These are phyloP conservation scores for Candida tammaniensis DNA, from an alignment of 805 yeast species.

Conservation along the genomic window DNA sequence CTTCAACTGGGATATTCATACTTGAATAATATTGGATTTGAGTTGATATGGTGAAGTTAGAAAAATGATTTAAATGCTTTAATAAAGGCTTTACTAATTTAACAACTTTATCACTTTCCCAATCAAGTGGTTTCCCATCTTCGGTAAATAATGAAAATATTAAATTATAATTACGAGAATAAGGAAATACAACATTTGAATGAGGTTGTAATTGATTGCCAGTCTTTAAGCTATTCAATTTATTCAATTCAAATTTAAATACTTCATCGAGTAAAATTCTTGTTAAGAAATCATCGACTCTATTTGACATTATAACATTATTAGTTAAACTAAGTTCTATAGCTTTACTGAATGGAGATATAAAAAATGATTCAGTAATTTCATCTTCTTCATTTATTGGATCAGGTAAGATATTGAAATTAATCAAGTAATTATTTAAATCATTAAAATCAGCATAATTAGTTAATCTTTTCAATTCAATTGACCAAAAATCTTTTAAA, in stretches of 20 bases:
- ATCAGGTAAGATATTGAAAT: slow-evolving; percentile 18
- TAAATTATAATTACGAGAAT: slow-evolving; percentile 68
- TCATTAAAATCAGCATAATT: slow-evolving; percentile 18
- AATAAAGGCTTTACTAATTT: slow-evolving; percentile 57
- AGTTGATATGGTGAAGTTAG: slow-evolving; percentile 74
- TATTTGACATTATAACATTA: slow-evolving; percentile 18
- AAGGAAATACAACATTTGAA: slow-evolving; percentile 45
- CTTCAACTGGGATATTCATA: slow-evolving; percentile 23
- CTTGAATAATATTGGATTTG: slow-evolving; percentile 71
- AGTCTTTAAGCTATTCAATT: slow-evolving; percentile 15
- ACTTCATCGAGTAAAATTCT: slow-evolving; percentile 35
- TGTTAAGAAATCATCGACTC: slow-evolving; percentile 35
- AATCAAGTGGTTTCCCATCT: slow-evolving; percentile 59
- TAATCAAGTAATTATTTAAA: slow-evolving; percentile 37
- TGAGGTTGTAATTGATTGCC: slow-evolving; percentile 8
- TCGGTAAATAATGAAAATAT: slow-evolving; percentile 74
- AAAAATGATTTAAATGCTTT: slow-evolving; percentile 47
- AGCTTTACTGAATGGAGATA: slow-evolving; percentile 38
- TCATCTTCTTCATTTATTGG: slow-evolving; percentile 10
- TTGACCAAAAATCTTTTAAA: slow-evolving; percentile 28
- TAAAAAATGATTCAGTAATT: slow-evolving; percentile 11
- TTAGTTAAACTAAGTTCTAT: slow-evolving; percentile 29
- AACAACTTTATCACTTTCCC: slow-evolving; percentile 68
- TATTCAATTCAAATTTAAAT: slow-evolving; percentile 36
- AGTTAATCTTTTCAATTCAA: slow-evolving; percentile 20